phyloP scores from a whole-genome alignment of 2,329 filamentous ascomycete species.

The Cytospora leucostoma region DNA sequence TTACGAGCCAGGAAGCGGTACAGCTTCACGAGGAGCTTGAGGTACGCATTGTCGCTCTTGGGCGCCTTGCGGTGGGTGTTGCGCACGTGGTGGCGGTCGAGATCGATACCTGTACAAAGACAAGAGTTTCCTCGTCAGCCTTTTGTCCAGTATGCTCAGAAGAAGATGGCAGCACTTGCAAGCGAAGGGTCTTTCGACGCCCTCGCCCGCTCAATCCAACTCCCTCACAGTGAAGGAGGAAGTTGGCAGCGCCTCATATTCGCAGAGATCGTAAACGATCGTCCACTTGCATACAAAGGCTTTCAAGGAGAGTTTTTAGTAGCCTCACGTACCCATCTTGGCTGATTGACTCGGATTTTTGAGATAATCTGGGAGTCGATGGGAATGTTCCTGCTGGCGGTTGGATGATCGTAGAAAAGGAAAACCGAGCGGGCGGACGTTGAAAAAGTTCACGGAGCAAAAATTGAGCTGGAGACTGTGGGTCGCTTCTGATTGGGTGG shows the following conservation, averaged over 20 bases:
- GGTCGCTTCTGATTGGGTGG: conserved; percentile 24
- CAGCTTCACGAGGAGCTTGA: conserved; percentile 96
- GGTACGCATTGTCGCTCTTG: conserved; percentile 95
- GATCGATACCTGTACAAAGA: conserved; percentile 66
- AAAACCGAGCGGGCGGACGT: conserved; percentile 18
- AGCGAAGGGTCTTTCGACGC: conserved; percentile 27
- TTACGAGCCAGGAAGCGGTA: conserved; percentile 96
- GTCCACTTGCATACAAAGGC: conserved; percentile 55
- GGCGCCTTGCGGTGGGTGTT: conserved; percentile 85
- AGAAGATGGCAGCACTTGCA: conserved; percentile 36
- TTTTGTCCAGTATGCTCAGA: conserved; percentile 65
- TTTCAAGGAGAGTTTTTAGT: conserved; percentile 34
- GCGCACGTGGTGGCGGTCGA: conserved; percentile 69
- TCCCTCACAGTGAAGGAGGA: conserved; percentile 10
- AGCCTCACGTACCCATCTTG: conserved; percentile 64
- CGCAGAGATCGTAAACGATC: conserved; percentile 27
- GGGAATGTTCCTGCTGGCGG: conserved; percentile 42
- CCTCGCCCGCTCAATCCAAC: conserved; percentile 20
- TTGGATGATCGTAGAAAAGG: conserved; percentile 35
- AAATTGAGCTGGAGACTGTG: conserved; percentile 26
- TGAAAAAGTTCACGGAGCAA: conserved; percentile 25
- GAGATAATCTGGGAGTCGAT: conserved; percentile 38
- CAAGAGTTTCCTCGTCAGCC: conserved; percentile 58
- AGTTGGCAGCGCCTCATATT: conserved; percentile 27
- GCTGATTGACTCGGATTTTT: conserved; percentile 44